phyloP scores from a whole-genome alignment of 2,329 filamentous ascomycete genomes.

The Hypoxylon sp. region DNA sequence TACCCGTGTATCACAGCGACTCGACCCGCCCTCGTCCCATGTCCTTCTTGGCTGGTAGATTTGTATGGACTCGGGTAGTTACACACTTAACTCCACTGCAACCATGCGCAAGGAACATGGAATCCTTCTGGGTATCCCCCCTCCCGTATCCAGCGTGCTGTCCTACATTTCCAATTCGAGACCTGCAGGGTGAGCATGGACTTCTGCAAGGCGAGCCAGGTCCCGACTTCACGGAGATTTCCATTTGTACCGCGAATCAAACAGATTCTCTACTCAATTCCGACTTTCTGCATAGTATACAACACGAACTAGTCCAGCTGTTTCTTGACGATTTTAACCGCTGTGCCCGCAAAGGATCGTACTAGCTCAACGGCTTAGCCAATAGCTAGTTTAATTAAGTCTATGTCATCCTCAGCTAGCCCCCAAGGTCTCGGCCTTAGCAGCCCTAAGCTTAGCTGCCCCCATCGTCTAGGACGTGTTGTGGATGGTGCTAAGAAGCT shows the following conservation, averaged over 20 bases:
- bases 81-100: constrained; percentile 24
- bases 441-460: constrained; percentile 20
- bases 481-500: constrained; percentile 16
- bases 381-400: constrained; percentile 1
- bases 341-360: constrained; percentile 8
- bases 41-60: constrained; percentile 16
- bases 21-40: constrained; percentile 21
- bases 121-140: constrained; percentile 29
- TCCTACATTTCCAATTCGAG: constrained; percentile 3
- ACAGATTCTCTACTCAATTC: no score
- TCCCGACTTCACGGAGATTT: constrained; percentile 2
- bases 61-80: constrained; percentile 23
- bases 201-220: no score
- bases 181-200: constrained; percentile 15
- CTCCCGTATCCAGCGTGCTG: no score
- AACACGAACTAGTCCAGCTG: background rate
- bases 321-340: constrained; percentile 4
- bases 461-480: background rate
- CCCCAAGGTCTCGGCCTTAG: constrained; percentile 9
- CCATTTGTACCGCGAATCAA: background rate
- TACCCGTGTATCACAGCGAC: constrained; percentile 15
- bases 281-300: background rate
- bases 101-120: constrained; percentile 23
- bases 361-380: constrained; percentile 4
- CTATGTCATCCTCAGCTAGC: constrained; percentile 11